Conservation (phyloP, 2,329 filamentous ascomycete species). For the Fusarium chuoi region DNA sequence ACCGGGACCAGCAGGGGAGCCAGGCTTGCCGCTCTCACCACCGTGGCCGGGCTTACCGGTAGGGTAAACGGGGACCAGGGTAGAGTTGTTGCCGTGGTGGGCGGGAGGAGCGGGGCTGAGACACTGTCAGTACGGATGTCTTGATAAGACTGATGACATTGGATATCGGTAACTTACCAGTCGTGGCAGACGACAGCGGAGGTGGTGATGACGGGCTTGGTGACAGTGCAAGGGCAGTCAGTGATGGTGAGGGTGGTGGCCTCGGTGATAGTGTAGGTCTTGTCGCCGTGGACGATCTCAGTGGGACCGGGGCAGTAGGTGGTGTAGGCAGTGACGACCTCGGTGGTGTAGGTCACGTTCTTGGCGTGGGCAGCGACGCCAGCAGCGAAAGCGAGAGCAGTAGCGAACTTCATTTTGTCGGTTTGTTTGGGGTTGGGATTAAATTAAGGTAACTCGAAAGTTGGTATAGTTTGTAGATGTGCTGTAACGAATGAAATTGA, state of each 20-base stretch:
- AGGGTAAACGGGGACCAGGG: conserved; percentile 37
- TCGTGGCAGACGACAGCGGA: conserved; percentile 63
- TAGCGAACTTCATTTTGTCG: conserved; percentile 74
- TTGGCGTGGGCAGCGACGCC: conserved; percentile 57
- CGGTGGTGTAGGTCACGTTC: conserved; percentile 67
- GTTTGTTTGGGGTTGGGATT: conserved; percentile 38
- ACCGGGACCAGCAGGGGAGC: conserved; percentile 26
- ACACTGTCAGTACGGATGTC: conserved; percentile 26
- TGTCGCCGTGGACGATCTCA: conserved; percentile 68
- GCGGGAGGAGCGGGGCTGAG: conserved; percentile 44
- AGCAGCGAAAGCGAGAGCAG: conserved; percentile 63
- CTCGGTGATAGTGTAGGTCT: conserved; percentile 76
- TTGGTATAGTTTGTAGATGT: conserved; percentile 40
- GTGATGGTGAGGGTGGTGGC: conserved; percentile 77
- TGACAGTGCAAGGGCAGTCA: conserved; percentile 76
- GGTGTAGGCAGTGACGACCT: conserved; percentile 72
- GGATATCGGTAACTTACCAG: conserved; percentile 56
- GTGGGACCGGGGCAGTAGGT: conserved; percentile 79
- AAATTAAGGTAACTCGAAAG: conserved; percentile 53
- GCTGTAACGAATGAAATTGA: conserved; percentile 45
- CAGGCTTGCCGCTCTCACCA: conserved; percentile 17
- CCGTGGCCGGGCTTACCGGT: conserved; percentile 28
- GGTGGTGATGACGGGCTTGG: conserved; percentile 66
- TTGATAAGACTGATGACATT: conserved; percentile 7
- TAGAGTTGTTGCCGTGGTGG: conserved; percentile 50